These are phyloP conservation scores for Trichoderma guizhouense DNA, from an alignment of 2,329 filamentous ascomycete genomes.

Conservation along the genomic window DNA sequence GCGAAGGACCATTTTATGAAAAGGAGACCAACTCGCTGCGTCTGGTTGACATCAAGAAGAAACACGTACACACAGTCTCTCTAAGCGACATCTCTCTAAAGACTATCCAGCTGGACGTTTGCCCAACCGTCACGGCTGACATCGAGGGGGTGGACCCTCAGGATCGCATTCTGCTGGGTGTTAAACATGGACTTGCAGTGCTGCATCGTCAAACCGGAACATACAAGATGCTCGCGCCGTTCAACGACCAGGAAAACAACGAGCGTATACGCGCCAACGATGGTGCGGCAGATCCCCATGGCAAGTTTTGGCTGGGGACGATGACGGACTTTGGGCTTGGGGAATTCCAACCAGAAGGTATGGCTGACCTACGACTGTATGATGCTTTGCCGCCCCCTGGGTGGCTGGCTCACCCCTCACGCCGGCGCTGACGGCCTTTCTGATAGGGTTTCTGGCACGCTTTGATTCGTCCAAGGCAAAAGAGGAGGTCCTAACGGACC, in stretches of 20 bases:
- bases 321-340: conserved; percentile 72
- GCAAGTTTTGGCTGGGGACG: conserved; percentile 78
- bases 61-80: conserved; percentile 69
- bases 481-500: conserved; percentile 56
- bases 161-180: conserved; percentile 69
- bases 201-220: conserved; percentile 60
- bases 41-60: conserved; percentile 79
- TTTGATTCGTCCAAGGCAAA: conserved; percentile 57
- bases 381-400: background rate
- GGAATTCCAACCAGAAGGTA: conserved; percentile 59
- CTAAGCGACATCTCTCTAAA: conserved; percentile 61
- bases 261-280: conserved; percentile 71
- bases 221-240: conserved; percentile 53
- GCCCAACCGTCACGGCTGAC: conserved; percentile 70
- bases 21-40: conserved; percentile 61
- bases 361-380: conserved; percentile 21
- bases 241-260: conserved; percentile 39
- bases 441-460: conserved; percentile 66
- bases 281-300: conserved; percentile 73
- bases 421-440: background rate
- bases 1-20: conserved; percentile 75
- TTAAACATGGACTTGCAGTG: conserved; percentile 79
- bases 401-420: background rate
- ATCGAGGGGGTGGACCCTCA: conserved; percentile 62
- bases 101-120: conserved; percentile 55